These are phyloP conservation scores for Metarhizium robertsii DNA, from an alignment of 2,329 filamentous ascomycete species.

Conservation along the genomic window DNA sequence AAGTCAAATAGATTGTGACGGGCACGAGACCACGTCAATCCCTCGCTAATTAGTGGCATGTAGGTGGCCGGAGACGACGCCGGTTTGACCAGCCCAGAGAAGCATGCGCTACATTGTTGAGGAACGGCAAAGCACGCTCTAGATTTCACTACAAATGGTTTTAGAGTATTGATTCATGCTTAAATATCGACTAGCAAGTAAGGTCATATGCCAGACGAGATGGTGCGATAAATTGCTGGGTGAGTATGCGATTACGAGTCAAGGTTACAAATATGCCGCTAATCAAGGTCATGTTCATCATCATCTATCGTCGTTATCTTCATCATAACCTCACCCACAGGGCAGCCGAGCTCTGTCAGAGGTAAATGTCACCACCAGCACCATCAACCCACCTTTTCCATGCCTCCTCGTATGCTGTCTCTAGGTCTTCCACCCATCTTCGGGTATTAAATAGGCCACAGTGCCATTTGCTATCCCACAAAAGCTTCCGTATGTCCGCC, in stretches of 20 bases:
- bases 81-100: no score
- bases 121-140: no score
- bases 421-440: constrained; percentile 84
- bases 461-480: constrained; percentile 77
- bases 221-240: background rate
- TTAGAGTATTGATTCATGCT: no score
- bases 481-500: constrained; percentile 65
- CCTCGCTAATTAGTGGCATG: no score
- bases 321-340: background rate
- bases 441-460: constrained; percentile 86
- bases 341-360: constrained; percentile 29
- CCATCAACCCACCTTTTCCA: constrained; percentile 84
- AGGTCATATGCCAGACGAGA: background rate
- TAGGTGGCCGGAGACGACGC: no score
- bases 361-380: constrained; percentile 86
- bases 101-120: no score
- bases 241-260: background rate
- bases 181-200: no score
- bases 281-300: background rate
- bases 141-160: no score
- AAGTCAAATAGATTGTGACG: background rate
- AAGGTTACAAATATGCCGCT: no score
- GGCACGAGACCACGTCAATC: no score
- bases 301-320: constrained; percentile 2
- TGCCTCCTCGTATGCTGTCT: constrained; percentile 78